These are phyloP conservation scores for Kappamyces sp. DNA, from an alignment of 192 early-diverging fungal genomes.

Conservation along the genomic window DNA sequence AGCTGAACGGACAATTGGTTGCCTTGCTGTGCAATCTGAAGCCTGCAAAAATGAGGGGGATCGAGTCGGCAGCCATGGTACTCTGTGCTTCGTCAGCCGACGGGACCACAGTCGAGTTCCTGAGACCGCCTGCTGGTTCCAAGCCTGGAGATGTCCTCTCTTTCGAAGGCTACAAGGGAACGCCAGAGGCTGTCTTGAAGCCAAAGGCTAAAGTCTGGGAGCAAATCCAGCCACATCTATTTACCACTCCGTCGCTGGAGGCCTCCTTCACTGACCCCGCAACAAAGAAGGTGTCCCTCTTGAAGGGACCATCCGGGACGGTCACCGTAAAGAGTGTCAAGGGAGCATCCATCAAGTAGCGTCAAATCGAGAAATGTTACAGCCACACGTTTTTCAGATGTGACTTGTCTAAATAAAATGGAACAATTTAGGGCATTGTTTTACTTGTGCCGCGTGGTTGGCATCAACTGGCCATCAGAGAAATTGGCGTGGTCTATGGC, in stretches of 20 bases:
- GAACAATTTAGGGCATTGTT: too few relatives aligned
- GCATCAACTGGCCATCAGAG: too few relatives aligned
- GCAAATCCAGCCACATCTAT: conserved; percentile 65
- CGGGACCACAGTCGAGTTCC: conserved; percentile 76
- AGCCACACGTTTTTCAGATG: too few relatives aligned
- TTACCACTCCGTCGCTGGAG: conserved; percentile 28
- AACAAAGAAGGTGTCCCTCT: conserved; percentile 4
- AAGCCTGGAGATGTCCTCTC: conserved; percentile 79
- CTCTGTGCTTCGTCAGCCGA: conserved; percentile 73
- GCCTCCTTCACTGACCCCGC: conserved; percentile 9
- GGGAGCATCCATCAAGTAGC: conserved; percentile 18
- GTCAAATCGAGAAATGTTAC: too few relatives aligned
- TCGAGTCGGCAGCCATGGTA: conserved; percentile 91
- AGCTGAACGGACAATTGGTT: conserved; percentile 29
- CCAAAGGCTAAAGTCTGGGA: conserved; percentile 96
- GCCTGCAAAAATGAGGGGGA: conserved; percentile 81
- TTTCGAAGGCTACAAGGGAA: conserved; percentile 74
- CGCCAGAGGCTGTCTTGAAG: conserved; percentile 76
- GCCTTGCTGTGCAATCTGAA: conserved; percentile 85
- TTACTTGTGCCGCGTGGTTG: too few relatives aligned
- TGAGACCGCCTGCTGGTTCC: conserved; percentile 70
- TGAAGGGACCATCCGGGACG: not conserved
- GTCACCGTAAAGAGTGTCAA: conserved; percentile 11
- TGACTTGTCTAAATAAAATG: too few relatives aligned
- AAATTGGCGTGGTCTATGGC: too few relatives aligned